phyloP scores from a whole-genome alignment of 768 basidiomycete species.

The Lyophyllum shimeji region DNA sequence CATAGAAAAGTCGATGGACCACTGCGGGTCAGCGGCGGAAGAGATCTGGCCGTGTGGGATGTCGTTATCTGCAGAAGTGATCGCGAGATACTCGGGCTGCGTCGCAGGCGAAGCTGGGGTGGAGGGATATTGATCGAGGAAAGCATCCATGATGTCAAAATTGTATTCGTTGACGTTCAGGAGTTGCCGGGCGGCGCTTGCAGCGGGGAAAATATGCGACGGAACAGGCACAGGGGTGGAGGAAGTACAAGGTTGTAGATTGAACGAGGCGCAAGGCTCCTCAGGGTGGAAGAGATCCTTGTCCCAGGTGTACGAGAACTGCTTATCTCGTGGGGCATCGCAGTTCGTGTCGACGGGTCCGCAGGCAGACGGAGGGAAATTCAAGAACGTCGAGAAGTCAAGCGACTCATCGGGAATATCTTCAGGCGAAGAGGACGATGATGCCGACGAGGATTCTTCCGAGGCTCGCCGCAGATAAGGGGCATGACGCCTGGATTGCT shows the following conservation, averaged over 20 bases:
- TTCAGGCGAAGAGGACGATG: neutral
- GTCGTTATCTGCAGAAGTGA: neutral
- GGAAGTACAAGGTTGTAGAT: neutral
- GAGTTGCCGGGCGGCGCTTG: neutral
- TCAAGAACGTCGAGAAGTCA: neutral
- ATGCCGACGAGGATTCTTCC: neutral
- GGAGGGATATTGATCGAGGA: neutral
- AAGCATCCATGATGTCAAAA: neutral
- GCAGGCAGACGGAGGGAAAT: neutral
- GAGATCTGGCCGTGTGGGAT: neutral
- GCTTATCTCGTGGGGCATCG: neutral
- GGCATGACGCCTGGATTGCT: slow-evolving; percentile 3
- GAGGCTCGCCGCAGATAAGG: slow-evolving; percentile 7
- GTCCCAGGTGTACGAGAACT: slow-evolving; percentile 7
- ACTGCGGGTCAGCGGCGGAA: neutral
- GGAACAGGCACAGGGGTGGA: neutral
- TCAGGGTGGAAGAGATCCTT: neutral
- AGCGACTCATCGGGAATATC: neutral
- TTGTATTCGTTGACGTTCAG: neutral
- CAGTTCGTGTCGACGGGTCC: neutral
- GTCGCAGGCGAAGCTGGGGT: neutral
- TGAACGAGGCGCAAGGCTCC: neutral
- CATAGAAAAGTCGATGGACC: neutral
- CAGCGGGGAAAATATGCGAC: neutral
- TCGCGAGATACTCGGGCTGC: neutral